phyloP scores from a whole-genome alignment of 2,329 filamentous ascomycete species.

The Sporothrix globosa region DNA sequence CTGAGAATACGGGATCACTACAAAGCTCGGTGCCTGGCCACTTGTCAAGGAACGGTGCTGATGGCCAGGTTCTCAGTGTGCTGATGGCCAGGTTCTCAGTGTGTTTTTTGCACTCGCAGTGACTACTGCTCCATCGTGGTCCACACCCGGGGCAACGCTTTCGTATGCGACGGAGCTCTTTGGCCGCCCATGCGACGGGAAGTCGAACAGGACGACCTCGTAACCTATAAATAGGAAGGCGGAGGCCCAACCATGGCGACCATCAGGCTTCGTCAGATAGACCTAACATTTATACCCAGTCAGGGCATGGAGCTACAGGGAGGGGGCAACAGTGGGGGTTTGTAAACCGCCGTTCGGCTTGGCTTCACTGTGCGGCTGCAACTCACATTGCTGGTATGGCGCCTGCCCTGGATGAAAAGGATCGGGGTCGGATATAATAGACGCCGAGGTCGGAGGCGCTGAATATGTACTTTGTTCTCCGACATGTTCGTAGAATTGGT shows the following conservation, averaged over 20 bases:
- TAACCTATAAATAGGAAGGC: constrained; percentile 50
- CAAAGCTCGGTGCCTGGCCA: constrained; percentile 49
- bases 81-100: constrained; percentile 37
- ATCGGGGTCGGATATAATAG: constrained; percentile 36
- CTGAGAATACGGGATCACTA: constrained; percentile 54
- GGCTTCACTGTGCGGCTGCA: neutral
- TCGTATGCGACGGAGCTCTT: constrained; percentile 20
- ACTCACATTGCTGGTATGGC: constrained; percentile 44
- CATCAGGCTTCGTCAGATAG: constrained; percentile 54
- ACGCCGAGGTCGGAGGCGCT: constrained; percentile 23
- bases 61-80: constrained; percentile 37
- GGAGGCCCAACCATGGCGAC: constrained; percentile 51
- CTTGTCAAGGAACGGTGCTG: constrained; percentile 43
- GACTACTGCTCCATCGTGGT: constrained; percentile 37
- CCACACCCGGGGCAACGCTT: constrained; percentile 1
- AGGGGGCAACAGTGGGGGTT: neutral
- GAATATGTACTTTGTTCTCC: constrained; percentile 20
- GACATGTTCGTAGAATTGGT: neutral
- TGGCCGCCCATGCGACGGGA: constrained; percentile 47
- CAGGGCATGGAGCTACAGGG: neutral
- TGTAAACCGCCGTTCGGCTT: neutral
- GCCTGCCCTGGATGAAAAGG: constrained; percentile 46
- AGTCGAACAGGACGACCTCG: constrained; percentile 50
- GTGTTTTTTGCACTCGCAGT: constrained; percentile 41
- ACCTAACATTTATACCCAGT: constrained; percentile 38